Percentiles rank a stretch among this genome's conserved stretches.
Evolutionary conservation across 2,329 filamentous ascomycete genomes (phyloP).

Genomic region (Fusarium sp.): DNA sequence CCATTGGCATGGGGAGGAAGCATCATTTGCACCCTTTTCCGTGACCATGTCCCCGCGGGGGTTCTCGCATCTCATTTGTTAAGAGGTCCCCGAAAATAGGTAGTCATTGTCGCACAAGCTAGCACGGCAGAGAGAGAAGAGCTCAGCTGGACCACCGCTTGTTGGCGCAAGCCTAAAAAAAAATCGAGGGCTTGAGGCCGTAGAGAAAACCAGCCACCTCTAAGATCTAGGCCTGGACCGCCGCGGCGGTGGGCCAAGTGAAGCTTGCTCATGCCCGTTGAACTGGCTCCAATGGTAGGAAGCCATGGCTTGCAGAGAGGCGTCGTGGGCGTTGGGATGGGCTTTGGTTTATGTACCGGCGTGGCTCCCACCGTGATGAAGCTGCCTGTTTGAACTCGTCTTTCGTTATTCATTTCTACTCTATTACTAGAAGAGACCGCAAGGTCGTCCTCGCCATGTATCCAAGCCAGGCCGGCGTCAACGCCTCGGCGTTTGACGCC

Average conservation of each 20-base stretch:
- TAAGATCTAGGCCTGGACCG: not conserved
- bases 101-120: not conserved
- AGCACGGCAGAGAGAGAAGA: not conserved
- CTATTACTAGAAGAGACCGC: not conserved
- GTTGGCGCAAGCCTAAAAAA: not conserved
- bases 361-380: not conserved
- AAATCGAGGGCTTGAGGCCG: not conserved
- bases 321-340: not conserved
- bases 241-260: not conserved
- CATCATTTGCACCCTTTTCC: not conserved
- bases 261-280: not conserved
- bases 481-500: slow-evolving; percentile 25
- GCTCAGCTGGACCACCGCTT: not conserved
- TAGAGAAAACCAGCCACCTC: not conserved
- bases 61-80: not conserved
- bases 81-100: not conserved
- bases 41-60: not conserved
- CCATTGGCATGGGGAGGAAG: not conserved
- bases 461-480: slow-evolving; percentile 29
- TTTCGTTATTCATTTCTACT: not conserved
- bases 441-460: slow-evolving; percentile 30
- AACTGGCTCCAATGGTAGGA: not conserved
- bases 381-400: not conserved
- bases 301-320: not conserved
- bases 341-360: not conserved